Conservation (phyloP, 2,329 filamentous ascomycete species). For the Diaporthe ilicicola region DNA sequence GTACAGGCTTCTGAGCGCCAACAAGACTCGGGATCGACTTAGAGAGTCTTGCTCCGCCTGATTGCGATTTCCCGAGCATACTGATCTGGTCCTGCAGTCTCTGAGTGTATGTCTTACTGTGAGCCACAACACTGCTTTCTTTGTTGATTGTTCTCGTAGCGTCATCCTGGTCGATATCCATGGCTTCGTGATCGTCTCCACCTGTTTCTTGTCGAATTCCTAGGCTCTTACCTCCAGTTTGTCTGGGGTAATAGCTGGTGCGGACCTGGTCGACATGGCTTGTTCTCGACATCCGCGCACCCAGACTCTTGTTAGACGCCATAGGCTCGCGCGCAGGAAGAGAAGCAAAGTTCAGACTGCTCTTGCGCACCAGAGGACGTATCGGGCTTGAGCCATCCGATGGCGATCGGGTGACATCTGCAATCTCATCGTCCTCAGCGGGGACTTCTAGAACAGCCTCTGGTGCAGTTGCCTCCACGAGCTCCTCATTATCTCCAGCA, state of each 20-base stretch:
- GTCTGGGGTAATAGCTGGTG: slow-evolving; percentile 77
- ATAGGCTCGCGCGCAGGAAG: slow-evolving; percentile 91
- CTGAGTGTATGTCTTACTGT: slow-evolving; percentile 94
- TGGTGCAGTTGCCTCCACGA: slow-evolving; percentile 34
- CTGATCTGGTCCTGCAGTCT: slow-evolving; percentile 92
- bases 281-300: slow-evolving; percentile 74
- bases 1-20: slow-evolving; percentile 43
- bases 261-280: slow-evolving; percentile 81
- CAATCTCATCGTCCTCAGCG: slow-evolving; percentile 40
- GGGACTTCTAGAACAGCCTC: not conserved
- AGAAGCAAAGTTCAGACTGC: slow-evolving; percentile 93
- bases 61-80: slow-evolving; percentile 67
- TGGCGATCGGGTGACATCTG: slow-evolving; percentile 64
- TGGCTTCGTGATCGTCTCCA: slow-evolving; percentile 60
- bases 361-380: slow-evolving; percentile 84
- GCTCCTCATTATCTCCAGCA: slow-evolving; percentile 27
- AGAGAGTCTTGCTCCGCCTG: slow-evolving; percentile 54
- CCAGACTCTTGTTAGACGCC: slow-evolving; percentile 83
- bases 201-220: slow-evolving; percentile 58
- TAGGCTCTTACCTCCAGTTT: slow-evolving; percentile 78
- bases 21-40: slow-evolving; percentile 55
- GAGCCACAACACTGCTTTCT: slow-evolving; percentile 60
- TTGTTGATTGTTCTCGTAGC: slow-evolving; percentile 50
- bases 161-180: slow-evolving; percentile 58
- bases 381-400: slow-evolving; percentile 79